A percentile compares a stretch with the other conserved stretches of the same genome.
Evolutionary conservation across 345 rosid genomes (phyloP).

Genomic region (Bruguiera parviflora): DNA sequence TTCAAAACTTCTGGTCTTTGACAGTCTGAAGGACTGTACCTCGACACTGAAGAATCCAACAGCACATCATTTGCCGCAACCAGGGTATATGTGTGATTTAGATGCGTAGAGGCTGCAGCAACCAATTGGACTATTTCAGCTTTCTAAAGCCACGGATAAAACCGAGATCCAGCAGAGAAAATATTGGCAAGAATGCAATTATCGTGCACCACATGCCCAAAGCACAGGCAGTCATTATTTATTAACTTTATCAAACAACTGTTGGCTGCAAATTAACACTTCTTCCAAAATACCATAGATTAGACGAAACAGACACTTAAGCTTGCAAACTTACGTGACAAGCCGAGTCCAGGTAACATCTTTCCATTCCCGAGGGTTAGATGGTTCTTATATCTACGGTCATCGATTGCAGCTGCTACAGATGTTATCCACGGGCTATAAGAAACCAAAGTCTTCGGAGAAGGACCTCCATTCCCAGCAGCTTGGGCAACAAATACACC

Average conservation of each 20-base stretch:
- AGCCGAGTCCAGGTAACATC: constrained; percentile 69
- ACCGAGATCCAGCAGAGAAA: constrained; percentile 1
- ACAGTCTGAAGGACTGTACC: constrained; percentile 86
- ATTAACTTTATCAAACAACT: neutral
- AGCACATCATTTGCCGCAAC: constrained; percentile 97
- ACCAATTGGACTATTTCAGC: constrained; percentile 22
- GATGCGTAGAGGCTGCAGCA: constrained; percentile 78
- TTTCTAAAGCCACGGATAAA: constrained; percentile 9
- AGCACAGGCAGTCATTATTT: neutral
- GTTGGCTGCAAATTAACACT: constrained; percentile 5
- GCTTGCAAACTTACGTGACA: constrained; percentile 71
- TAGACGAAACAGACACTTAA: constrained; percentile 6
- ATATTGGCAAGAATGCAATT: neutral
- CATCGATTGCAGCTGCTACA: constrained; percentile 98
- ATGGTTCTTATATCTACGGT: constrained; percentile 90
- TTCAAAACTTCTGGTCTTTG: constrained; percentile 89
- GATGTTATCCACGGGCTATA: constrained; percentile 97
- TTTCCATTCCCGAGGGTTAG: constrained; percentile 81
- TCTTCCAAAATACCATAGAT: constrained; percentile 3
- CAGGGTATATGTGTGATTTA: constrained; percentile 68
- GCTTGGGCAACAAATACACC: constrained; percentile 98
- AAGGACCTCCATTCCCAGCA: constrained; percentile 97
- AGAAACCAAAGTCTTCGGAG: constrained; percentile 88
- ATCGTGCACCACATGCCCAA: neutral
- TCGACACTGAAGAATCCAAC: constrained; percentile 65